A percentile compares a stretch with the other conserved stretches of the same genome.
Conservation (phyloP, 2,329 filamentous ascomycete genomes). For the Colletotrichum horii region DNA sequence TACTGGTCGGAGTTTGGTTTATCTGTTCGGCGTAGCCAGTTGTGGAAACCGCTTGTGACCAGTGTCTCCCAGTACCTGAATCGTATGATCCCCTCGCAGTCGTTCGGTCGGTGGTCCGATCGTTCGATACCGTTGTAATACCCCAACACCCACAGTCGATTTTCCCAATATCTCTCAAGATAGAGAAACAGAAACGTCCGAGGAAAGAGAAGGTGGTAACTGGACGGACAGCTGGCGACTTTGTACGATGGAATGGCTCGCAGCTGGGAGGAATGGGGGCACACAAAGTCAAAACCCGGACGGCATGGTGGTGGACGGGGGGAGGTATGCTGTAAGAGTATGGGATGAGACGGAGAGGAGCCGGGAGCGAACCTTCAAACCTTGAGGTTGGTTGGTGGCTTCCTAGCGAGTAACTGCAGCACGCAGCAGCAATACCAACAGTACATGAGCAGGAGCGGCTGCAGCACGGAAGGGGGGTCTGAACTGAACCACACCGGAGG, state of each 20-base stretch:
- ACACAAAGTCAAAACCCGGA: constrained; percentile 12
- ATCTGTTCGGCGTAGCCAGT: background rate
- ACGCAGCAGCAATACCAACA: background rate
- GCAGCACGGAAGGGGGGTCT: constrained; percentile 4
- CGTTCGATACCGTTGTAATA: constrained; percentile 11
- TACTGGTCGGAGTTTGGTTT: background rate
- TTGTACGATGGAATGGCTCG: constrained; percentile 14
- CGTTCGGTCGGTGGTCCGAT: constrained; percentile 21
- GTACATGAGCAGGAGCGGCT: background rate
- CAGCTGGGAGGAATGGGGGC: constrained; percentile 8
- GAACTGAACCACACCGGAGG: constrained; percentile 3
- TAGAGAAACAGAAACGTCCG: background rate
- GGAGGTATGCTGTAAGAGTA: constrained; percentile 18
- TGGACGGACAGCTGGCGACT: constrained; percentile 7
- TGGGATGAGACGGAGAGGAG: constrained; percentile 22
- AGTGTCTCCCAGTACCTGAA: constrained; percentile 10
- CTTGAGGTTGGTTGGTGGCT: constrained; percentile 16
- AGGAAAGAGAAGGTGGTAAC: background rate
- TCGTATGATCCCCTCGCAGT: constrained; percentile 16
- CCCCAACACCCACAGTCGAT: constrained; percentile 8
- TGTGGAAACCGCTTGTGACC: background rate
- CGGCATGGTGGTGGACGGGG: constrained; percentile 12
- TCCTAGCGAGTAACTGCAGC: background rate
- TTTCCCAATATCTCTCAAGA: background rate
- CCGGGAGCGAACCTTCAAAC: constrained; percentile 21